Percentiles rank a stretch among this genome's conserved stretches.
phyloP scores from a whole-genome alignment of 306 rosid genomes.

The Lathyrus aphaca region DNA sequence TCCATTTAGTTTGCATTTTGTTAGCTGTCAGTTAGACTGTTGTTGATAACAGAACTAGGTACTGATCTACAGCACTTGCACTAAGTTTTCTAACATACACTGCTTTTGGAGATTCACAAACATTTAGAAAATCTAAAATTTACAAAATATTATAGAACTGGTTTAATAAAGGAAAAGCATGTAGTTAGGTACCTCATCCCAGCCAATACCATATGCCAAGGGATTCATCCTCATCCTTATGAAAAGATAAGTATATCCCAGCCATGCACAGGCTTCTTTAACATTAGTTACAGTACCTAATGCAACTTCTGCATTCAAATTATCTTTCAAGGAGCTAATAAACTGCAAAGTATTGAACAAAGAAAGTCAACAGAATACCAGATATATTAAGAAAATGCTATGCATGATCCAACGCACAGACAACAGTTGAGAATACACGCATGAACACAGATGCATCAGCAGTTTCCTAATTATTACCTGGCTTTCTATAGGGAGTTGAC shows the following conservation, averaged over 20 bases:
- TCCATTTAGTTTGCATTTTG: constrained; percentile 1
- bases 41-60: neutral
- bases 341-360: constrained; percentile 62
- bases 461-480: constrained; percentile 64
- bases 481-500: constrained; percentile 97
- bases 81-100: constrained; percentile 12
- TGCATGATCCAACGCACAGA: constrained; percentile 16
- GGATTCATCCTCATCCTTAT: constrained; percentile 98
- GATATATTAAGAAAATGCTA: constrained; percentile 21
- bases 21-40: constrained; percentile 17
- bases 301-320: constrained; percentile 97
- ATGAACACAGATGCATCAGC: constrained; percentile 16
- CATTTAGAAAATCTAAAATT: constrained; percentile 27
- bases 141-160: constrained; percentile 22
- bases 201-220: constrained; percentile 85
- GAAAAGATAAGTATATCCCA: constrained; percentile 95
- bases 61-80: constrained; percentile 10
- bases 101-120: neutral
- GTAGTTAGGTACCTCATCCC: constrained; percentile 84
- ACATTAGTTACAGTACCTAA: constrained; percentile 97
- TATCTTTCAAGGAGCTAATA: constrained; percentile 92
- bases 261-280: constrained; percentile 99
- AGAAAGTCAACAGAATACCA: constrained; percentile 23
- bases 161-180: constrained; percentile 27
- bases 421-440: constrained; percentile 22